Evolutionary conservation across 2,329 filamentous ascomycete genomes (phyloP).

Genomic region (Parastagonospora nodorum): DNA sequence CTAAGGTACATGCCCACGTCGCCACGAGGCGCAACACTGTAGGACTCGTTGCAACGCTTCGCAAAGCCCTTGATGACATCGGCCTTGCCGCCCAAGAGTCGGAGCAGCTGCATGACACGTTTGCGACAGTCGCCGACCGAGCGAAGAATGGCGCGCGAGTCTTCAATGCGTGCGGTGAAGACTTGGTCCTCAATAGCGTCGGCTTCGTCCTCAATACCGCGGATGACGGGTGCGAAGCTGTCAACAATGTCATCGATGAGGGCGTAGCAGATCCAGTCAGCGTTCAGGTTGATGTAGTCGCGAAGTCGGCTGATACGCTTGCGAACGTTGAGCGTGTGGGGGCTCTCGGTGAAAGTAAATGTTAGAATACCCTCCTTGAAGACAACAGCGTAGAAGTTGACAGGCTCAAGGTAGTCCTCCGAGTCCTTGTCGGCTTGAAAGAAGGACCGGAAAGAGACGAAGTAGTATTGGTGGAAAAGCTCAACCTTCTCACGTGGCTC

Average conservation of each 20-base stretch:
- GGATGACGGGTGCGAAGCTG: constrained; percentile 88
- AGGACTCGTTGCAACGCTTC: constrained; percentile 98
- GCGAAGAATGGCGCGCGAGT: constrained; percentile 84
- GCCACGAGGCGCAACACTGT: constrained; percentile 90
- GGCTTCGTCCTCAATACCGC: constrained; percentile 82
- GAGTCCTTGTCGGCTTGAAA: constrained; percentile 78
- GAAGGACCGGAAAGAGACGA: constrained; percentile 96
- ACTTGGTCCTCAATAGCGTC: constrained; percentile 95
- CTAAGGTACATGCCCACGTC: constrained; percentile 96
- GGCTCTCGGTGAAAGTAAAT: constrained; percentile 89
- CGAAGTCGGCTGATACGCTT: constrained; percentile 90
- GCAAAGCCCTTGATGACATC: constrained; percentile 97
- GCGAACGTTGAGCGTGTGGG: constrained; percentile 85
- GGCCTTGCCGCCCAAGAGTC: constrained; percentile 94
- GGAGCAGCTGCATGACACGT: constrained; percentile 91
- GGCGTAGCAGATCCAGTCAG: constrained; percentile 99
- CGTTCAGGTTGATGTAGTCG: constrained; percentile 91
- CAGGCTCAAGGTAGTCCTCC: constrained; percentile 85
- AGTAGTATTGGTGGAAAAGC: constrained; percentile 96
- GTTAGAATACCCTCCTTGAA: constrained; percentile 94
- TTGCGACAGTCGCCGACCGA: constrained; percentile 90
- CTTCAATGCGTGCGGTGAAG: constrained; percentile 87
- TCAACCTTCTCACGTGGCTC: constrained; percentile 98
- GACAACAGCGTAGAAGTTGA: constrained; percentile 96
- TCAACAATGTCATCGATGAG: constrained; percentile 99